Base-by-base conservation (phyloP, 306 rosid species). In the Parietaria judaica region DNA sequence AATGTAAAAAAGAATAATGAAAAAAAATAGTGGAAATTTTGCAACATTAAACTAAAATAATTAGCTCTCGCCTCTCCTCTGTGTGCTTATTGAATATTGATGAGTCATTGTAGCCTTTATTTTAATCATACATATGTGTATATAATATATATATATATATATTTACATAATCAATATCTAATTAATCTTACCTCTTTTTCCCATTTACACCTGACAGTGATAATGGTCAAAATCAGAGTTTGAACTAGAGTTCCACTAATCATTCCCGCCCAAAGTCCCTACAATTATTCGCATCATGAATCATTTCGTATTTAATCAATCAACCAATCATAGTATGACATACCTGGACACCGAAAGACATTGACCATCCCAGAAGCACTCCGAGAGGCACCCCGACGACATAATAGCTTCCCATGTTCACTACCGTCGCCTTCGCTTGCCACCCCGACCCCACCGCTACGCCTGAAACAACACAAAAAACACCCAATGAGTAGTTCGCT, bases 211-310 rank as follows among this genome's bases (percentile, higher is more conserved):
- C 79, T 76, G 65, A 72, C 9, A 13, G 86, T 84, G 57, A 81
- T 67, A 31, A 68, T 2, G 1, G 53, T 9, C 68, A 87, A 66
- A 52, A 80, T 70, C 52, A 72, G 46, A 51, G 95, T 84, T 66
- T 77, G 95, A 75, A 79, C 82, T 57, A 84, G 66, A 11, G 88
- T 83, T 62, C 90, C 90, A 51, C 79, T 41, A 65, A 86, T 66
- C 86, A 86, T 84, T 68, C 95, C 90, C 13, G 65, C 49, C 91
- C 86, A 81, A 66, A 79, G 61, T 4, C 86, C 88, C 91, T 79
- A 50, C 39, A 15, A 57, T 41, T 16, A 1, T 14, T 39, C 70
- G 0, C 14, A 39, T 39, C 7, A 39, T 39, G 5, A 39, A 3
- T 39, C 7, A 7, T 39, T 39, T 39, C 4, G 4, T 39, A 39